Conservation (phyloP, 2,329 filamentous ascomycete genomes). For the Colletotrichum australisinense region DNA sequence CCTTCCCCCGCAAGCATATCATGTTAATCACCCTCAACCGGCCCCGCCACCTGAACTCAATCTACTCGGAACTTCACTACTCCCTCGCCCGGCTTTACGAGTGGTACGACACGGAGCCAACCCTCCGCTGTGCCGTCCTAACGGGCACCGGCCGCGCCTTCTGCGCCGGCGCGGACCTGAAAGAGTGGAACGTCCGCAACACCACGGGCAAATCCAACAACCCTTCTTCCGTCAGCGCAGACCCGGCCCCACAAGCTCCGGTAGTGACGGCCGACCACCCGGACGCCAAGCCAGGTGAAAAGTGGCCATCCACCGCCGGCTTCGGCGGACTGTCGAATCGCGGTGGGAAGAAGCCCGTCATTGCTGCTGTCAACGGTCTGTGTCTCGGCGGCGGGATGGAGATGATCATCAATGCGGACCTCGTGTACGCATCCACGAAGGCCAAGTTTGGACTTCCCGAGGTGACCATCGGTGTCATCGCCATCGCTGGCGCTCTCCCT, state of each 20-base stretch:
- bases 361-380: slow-evolving; percentile 81
- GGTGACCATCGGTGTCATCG: slow-evolving; percentile 76
- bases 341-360: slow-evolving; percentile 77
- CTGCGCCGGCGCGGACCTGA: slow-evolving; percentile 76
- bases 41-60: slow-evolving; percentile 67
- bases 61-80: slow-evolving; percentile 60
- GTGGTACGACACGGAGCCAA: slow-evolving; percentile 73
- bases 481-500: slow-evolving; percentile 77
- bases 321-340: slow-evolving; percentile 66
- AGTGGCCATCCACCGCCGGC: slow-evolving; percentile 28
- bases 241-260: not conserved
- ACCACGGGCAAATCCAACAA: slow-evolving; percentile 32
- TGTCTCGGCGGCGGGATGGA: slow-evolving; percentile 83
- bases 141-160: slow-evolving; percentile 74
- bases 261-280: slow-evolving; percentile 18
- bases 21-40: slow-evolving; percentile 72
- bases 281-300: slow-evolving; percentile 20
- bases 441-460: slow-evolving; percentile 79
- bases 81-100: slow-evolving; percentile 56
- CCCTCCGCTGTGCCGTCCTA: slow-evolving; percentile 70
- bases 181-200: slow-evolving; percentile 68
- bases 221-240: slow-evolving; percentile 1
- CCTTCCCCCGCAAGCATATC: slow-evolving; percentile 65
- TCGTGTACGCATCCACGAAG: slow-evolving; percentile 70
- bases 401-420: slow-evolving; percentile 79